Evolutionary conservation across 495 filamentous ascomycete genomes (phyloP), one percentile per base, ranked within the genome.

Genomic region (Lophiostoma macrostomum): DNA sequence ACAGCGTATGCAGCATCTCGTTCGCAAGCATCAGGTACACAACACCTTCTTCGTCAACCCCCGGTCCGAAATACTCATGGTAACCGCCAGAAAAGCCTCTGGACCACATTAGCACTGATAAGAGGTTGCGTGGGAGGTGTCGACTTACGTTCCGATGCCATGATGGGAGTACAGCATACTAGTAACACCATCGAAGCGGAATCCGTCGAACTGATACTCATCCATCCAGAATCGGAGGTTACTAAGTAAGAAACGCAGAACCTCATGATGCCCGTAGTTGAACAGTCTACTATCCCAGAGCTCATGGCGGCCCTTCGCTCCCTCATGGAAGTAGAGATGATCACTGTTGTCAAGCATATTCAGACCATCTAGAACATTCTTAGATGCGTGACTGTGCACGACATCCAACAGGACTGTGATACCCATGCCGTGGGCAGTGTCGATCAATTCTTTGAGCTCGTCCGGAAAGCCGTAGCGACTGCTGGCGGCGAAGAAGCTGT

Each of bases 191-290:
- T 98, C 93, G 65, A 98, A 98, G 37, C 93, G 80, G 78, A 97
- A 98, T 18, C 93, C 93, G 66, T 97, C 93, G 67, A 98, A 96
- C 40, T 80, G 69, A 64, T 96, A 98, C 67, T 96, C 91, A 50
- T 98, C 93, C 91, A 98, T 96, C 87, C 94, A 98, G 74, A 95
- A 98, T 20, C 94, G 80, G 50, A 98, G 76, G 68, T 98, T 98
- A 70, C 89, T 95, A 35, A 98, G 73, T 49, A 98, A 75, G 71
- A 98, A 98, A 19, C 93, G 79, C 64, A 98, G 69, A 27, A 98
- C 93, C 68, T 98, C 93, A 67, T 98, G 91, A 56, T 79, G 80
- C 30, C 90, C 91, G 69, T 96, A 98, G 74, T 98, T 98, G 78
- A 97, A 98, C 37, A 98, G 73, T 43, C 93, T 81, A 62, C 87